Evolutionary conservation across 768 basidiomycete species (phyloP).

Genomic region (Xerocomellus amylosporus): DNA sequence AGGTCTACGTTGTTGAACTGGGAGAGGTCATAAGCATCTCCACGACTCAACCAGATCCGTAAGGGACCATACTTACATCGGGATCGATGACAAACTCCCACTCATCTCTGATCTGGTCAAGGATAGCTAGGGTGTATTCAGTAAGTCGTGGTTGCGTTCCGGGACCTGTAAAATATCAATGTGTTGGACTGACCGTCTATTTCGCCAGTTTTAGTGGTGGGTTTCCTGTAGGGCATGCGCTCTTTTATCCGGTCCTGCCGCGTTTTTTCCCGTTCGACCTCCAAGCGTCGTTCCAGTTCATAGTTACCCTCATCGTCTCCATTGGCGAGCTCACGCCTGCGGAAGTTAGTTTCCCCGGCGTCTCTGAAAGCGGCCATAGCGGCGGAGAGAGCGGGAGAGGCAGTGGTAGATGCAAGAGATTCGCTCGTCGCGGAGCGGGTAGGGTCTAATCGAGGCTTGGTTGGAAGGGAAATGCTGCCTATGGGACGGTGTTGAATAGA

Average conservation of each 20-base stretch:
- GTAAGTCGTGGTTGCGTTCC: not conserved
- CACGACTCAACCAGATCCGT: not conserved
- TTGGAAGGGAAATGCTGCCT: slow-evolving; percentile 20
- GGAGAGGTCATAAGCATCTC: slow-evolving; percentile 6
- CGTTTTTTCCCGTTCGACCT: slow-evolving; percentile 60
- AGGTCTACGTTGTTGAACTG: slow-evolving; percentile 95
- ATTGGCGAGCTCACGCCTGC: slow-evolving; percentile 51
- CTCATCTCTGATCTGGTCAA: slow-evolving; percentile 83
- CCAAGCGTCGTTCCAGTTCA: slow-evolving; percentile 55
- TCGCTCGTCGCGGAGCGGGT: slow-evolving; percentile 16
- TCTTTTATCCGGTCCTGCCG: slow-evolving; percentile 70
- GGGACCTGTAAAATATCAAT: not conserved
- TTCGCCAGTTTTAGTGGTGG: slow-evolving; percentile 64
- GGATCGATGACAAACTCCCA: slow-evolving; percentile 87
- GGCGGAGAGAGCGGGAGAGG: slow-evolving; percentile 47
- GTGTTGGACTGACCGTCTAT: slow-evolving; percentile 68
- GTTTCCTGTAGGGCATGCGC: slow-evolving; percentile 56
- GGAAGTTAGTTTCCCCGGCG: slow-evolving; percentile 45
- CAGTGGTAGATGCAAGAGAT: slow-evolving; percentile 33
- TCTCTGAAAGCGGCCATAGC: slow-evolving; percentile 71
- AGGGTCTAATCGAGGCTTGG: slow-evolving; percentile 17
- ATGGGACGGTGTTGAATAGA: slow-evolving; percentile 35
- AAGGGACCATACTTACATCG: slow-evolving; percentile 50
- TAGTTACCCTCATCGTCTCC: slow-evolving; percentile 55
- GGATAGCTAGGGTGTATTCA: slow-evolving; percentile 51